These are phyloP conservation scores for Botrytis medusae DNA, from an alignment of 2,329 filamentous ascomycete species.

Conservation along the genomic window DNA sequence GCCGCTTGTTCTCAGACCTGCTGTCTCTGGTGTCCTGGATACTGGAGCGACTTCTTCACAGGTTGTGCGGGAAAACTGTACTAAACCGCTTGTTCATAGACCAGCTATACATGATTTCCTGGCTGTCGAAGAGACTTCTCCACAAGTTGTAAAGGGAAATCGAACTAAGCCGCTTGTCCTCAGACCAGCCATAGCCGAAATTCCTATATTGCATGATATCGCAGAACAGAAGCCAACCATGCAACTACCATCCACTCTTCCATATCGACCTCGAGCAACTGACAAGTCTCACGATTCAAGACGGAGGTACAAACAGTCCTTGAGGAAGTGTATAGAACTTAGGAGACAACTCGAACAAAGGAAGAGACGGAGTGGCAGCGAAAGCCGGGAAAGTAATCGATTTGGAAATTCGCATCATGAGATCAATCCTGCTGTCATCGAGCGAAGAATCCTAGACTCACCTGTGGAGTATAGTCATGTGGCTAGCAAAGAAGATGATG, in stretches of 20 bases:
- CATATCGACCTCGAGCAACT: neutral
- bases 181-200: neutral
- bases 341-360: neutral
- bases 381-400: neutral
- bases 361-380: neutral
- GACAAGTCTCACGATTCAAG: neutral
- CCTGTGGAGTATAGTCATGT: neutral
- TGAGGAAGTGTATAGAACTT: neutral
- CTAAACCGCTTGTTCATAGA: neutral
- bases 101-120: neutral
- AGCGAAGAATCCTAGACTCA: neutral
- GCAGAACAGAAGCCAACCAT: neutral
- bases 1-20: no score
- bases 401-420: neutral
- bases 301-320: neutral
- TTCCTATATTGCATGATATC: rapidly evolving
- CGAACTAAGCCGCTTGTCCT: neutral
- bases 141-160: neutral
- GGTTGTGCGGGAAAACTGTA: rapidly evolving
- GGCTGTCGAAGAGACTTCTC: neutral
- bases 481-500: neutral
- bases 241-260: neutral
- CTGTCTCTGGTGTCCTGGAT: no score
- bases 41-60: no score
- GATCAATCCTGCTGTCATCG: neutral